Conservation (phyloP, 2,329 filamentous ascomycete genomes). For the Albifimbria verrucaria region DNA sequence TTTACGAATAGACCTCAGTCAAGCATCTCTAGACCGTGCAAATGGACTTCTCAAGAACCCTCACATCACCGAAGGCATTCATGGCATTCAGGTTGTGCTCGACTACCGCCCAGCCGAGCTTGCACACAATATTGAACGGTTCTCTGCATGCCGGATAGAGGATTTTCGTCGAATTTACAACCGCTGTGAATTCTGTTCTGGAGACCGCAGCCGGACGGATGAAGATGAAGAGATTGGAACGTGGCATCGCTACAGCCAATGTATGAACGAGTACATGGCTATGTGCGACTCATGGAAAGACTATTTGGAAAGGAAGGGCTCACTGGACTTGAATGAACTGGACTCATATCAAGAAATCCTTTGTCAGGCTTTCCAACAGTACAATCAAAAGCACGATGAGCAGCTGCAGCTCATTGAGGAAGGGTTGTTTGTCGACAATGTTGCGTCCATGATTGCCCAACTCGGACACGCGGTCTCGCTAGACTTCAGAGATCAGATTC, state of each 20-base stretch:
- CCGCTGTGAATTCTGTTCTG: too few relatives aligned
- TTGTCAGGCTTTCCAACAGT: background rate
- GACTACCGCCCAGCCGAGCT: background rate
- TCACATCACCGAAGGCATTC: background rate
- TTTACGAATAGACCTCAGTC: background rate
- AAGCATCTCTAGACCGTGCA: background rate
- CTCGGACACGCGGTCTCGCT: background rate
- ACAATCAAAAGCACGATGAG: background rate
- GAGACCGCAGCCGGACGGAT: background rate
- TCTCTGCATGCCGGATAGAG: background rate
- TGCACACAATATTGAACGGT: background rate
- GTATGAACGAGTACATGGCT: background rate
- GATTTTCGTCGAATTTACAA: background rate
- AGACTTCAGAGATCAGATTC: background rate
- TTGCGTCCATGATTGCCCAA: background rate
- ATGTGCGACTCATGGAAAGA: background rate
- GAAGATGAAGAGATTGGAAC: background rate
- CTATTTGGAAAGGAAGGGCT: background rate
- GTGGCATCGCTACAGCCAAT: background rate
- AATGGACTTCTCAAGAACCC: background rate
- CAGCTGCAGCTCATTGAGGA: background rate
- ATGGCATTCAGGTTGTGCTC: background rate
- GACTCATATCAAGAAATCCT: background rate
- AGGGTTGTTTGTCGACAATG: background rate
- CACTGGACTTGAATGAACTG: background rate